Conservation (phyloP, 306 rosid species). For the Pterocarpus macrocarpus region DNA sequence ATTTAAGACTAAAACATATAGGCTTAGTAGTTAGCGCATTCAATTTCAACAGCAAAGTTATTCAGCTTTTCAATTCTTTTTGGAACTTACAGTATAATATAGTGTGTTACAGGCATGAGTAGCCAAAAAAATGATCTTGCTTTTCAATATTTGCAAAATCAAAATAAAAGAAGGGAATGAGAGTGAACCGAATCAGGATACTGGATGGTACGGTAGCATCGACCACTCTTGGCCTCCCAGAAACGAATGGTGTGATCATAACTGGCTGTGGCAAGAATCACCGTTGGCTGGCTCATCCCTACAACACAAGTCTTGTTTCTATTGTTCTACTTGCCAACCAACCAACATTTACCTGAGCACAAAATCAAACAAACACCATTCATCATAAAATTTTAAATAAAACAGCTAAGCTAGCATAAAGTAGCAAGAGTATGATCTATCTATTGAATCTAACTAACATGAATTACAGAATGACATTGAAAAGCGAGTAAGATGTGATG, state of each 20-base stretch:
- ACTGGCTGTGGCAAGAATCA: constrained; percentile 95
- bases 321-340: not conserved
- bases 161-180: not conserved
- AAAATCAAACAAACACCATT: constrained; percentile 5
- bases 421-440: not conserved
- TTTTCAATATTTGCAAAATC: not conserved
- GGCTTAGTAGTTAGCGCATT: not conserved
- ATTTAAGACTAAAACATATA: not conserved
- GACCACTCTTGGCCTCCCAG: constrained; percentile 99
- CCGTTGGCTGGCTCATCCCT: constrained; percentile 89
- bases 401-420: not conserved
- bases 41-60: not conserved
- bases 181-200: constrained; percentile 88
- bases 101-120: not conserved
- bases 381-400: not conserved
- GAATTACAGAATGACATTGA: not conserved
- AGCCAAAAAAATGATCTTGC: not conserved
- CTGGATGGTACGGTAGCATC: constrained; percentile 95
- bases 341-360: constrained; percentile 42
- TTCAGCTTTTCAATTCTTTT: not conserved
- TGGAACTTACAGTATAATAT: not conserved
- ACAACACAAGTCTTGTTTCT: constrained; percentile 16
- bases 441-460: not conserved
- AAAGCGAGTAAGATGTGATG: constrained; percentile 8
- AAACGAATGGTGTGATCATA: constrained; percentile 97